These are phyloP conservation scores for Singerocomus inundabilis DNA, from an alignment of 1,284 basidiomycete genomes.

Conservation along the genomic window DNA sequence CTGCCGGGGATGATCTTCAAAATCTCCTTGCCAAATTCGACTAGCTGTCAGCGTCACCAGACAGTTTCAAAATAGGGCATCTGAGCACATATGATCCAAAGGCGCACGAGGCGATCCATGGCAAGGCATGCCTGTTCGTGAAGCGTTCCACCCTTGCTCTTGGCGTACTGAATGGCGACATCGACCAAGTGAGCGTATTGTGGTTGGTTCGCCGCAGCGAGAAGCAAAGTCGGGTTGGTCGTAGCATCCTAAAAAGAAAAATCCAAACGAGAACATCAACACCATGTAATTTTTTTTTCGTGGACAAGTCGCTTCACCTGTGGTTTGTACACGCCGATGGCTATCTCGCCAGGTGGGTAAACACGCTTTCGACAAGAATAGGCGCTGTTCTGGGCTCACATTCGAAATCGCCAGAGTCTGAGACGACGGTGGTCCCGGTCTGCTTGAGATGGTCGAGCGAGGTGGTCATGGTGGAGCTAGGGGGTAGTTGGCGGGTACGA, in stretches of 20 bases:
- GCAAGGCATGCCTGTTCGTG: slow-evolving; percentile 75
- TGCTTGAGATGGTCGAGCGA: slow-evolving; percentile 86
- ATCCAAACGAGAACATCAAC: not conserved
- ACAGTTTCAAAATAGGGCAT: not conserved
- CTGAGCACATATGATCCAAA: not conserved
- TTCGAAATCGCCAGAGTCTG: slow-evolving; percentile 86
- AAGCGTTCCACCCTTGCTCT: slow-evolving; percentile 72
- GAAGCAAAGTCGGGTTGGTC: slow-evolving; percentile 90
- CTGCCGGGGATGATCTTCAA: slow-evolving; percentile 94
- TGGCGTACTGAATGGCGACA: slow-evolving; percentile 78
- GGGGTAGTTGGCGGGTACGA: not conserved
- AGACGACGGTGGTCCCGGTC: slow-evolving; percentile 90
- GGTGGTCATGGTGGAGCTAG: slow-evolving; percentile 66
- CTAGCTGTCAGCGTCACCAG: slow-evolving; percentile 54
- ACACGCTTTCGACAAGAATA: slow-evolving; percentile 5
- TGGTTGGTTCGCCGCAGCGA: slow-evolving; percentile 89
- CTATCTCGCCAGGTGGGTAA: slow-evolving; percentile 35
- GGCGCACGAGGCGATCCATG: slow-evolving; percentile 77
- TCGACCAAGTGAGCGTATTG: slow-evolving; percentile 84
- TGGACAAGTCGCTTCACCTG: slow-evolving; percentile 50
- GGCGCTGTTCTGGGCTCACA: slow-evolving; percentile 45
- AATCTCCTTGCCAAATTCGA: slow-evolving; percentile 96
- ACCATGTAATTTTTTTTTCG: not conserved
- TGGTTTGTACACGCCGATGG: slow-evolving; percentile 88
- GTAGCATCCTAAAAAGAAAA: slow-evolving; percentile 79